These are phyloP conservation scores for Rehmannia glutinosa DNA, from an alignment of 257 asterid species.

Conservation along the genomic window DNA sequence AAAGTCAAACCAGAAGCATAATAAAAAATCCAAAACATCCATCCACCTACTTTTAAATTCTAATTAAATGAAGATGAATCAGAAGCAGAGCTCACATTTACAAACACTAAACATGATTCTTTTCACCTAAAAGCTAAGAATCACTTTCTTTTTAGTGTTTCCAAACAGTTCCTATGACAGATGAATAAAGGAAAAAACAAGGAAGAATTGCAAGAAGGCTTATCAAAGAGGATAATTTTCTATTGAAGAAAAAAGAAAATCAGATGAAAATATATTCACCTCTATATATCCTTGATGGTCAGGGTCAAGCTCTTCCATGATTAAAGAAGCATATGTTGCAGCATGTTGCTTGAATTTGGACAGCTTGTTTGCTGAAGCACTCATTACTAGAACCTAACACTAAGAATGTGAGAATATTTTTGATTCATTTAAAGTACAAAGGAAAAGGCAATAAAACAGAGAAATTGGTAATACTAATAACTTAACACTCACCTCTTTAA, in stretches of 20 bases:
- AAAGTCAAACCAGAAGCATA: too few relatives aligned
- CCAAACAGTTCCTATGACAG: too few relatives aligned
- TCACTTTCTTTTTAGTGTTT: too few relatives aligned
- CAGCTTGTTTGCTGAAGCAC: slow-evolving; percentile 91
- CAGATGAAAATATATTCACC: slow-evolving; percentile 28
- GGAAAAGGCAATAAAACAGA: neutral
- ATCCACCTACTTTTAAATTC: too few relatives aligned
- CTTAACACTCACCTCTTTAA: slow-evolving; percentile 59
- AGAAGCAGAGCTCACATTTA: too few relatives aligned
- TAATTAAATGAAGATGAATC: too few relatives aligned
- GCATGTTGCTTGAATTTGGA: slow-evolving; percentile 74
- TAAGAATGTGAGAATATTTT: slow-evolving; percentile 3
- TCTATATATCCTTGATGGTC: slow-evolving; percentile 81
- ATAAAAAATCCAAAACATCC: too few relatives aligned
- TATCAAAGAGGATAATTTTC: too few relatives aligned
- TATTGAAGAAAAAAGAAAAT: neutral
- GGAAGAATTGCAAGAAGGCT: too few relatives aligned
- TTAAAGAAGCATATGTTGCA: slow-evolving; percentile 58
- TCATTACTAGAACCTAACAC: slow-evolving; percentile 75
- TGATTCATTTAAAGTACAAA: neutral
- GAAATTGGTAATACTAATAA: neutral
- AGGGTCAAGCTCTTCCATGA: slow-evolving; percentile 98
- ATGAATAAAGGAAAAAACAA: too few relatives aligned
- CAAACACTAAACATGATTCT: too few relatives aligned
- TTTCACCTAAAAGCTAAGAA: too few relatives aligned